Evolutionary conservation across 148 eudicot species (phyloP), one percentile per base, ranked within the genome.

Genomic region (Rheum nobile): DNA sequence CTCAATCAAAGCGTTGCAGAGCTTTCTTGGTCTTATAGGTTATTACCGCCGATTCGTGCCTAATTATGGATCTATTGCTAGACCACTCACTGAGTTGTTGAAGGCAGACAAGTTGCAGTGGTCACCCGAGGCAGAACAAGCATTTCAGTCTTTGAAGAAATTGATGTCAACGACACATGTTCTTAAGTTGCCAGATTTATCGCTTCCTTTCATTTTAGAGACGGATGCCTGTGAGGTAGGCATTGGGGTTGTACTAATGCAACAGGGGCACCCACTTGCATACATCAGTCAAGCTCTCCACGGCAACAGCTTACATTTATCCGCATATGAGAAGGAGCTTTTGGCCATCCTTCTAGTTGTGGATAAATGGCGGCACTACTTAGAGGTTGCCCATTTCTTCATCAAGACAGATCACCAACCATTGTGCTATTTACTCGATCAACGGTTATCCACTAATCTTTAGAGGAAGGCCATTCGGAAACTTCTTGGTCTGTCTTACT

Each of bases 261-360:
- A 72, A 28, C 0, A 46, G 3, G 76, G 73, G 2, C 57, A 39
- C 0, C 76, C 79, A 4, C 34, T 79, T 22, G 52, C 82, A 2
- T 79, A 11, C 39, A 32, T 79, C 0, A 75, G 73, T 12, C 37
- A 79, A 38, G 55, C 54, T 4, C 4, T 26, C 4, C 74, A 72
- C 1, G 67, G n/a, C 5, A 26, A 50, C 2, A 4, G 16, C 6
- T 4, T 4, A 26, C 13, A 19, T 0, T 4, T 52, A 6, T 75
- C 75, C 0, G 29, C 48, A 0, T 63, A 76, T 63, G 82, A 76
- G 42, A 71, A 61, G 65, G 82, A 79, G 47, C 14, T 75, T 0
- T 4, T 75, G 16, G 82, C 79, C 7, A 75, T 79, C 0, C 17
- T 79, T 0, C 9, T 41, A 24, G 79, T 19, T 4, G 73, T 79